Conservation (phyloP, 345 rosid species). For the Pistacia integerrima region DNA sequence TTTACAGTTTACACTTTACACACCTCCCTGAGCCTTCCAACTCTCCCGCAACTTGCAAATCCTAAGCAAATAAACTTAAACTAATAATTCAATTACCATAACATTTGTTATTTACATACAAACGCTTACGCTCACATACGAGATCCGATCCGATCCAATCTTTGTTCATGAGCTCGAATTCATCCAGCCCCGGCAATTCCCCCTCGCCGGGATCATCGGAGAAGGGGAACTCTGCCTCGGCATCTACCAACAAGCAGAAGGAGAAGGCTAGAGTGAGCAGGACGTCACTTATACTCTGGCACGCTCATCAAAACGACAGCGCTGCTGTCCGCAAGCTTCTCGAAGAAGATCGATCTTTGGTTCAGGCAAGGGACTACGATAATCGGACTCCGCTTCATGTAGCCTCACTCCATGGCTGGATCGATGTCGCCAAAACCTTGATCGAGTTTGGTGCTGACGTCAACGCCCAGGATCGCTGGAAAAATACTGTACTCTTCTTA, state of each 20-base stretch:
- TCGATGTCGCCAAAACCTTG: slow-evolving; percentile 85
- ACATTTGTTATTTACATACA: not conserved
- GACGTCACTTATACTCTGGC: slow-evolving; percentile 96
- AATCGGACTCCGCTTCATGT: slow-evolving; percentile 94
- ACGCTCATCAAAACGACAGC: slow-evolving; percentile 95
- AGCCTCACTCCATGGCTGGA: slow-evolving; percentile 95
- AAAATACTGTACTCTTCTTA: slow-evolving; percentile 69
- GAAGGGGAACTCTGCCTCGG: slow-evolving; percentile 26
- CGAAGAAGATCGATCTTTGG: slow-evolving; percentile 85
- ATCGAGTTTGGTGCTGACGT: slow-evolving; percentile 91
- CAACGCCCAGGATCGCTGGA: slow-evolving; percentile 99
- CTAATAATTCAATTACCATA: not conserved
- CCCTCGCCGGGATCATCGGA: slow-evolving; percentile 16
- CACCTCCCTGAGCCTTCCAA: too few species aligned
- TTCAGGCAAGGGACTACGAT: slow-evolving; percentile 91
- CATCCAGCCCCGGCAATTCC: slow-evolving; percentile 34
- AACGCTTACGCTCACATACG: not conserved
- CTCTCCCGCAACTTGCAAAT: not conserved
- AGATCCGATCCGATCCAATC: slow-evolving; percentile 12
- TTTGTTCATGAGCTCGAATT: slow-evolving; percentile 51
- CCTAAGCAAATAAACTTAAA: not conserved
- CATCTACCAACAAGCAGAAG: slow-evolving; percentile 66
- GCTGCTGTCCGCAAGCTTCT: slow-evolving; percentile 84
- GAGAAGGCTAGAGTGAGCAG: slow-evolving; percentile 98
- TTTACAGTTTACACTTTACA: not conserved